Evolutionary conservation across 1,139 yeast genomes (phyloP).

Genomic region (Sugiyamaella japonica): DNA sequence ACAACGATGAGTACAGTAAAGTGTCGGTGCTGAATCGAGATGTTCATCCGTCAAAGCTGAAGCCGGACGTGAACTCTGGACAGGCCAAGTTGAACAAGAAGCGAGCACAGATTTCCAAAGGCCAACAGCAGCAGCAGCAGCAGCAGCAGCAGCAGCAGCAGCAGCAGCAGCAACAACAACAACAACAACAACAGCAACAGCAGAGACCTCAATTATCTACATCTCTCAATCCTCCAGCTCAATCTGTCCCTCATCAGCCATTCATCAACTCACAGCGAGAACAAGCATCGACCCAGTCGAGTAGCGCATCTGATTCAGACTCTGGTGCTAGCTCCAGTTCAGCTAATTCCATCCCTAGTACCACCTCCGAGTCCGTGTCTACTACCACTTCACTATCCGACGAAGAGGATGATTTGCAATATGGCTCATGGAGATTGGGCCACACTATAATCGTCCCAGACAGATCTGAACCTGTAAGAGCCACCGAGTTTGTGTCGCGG

Average conservation of each 20-base stretch:
- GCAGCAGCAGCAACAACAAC: background rate
- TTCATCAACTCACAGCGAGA: background rate
- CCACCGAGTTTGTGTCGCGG: slow-evolving; percentile 22
- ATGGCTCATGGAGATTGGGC: slow-evolving; percentile 12
- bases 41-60: slow-evolving; percentile 22
- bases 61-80: slow-evolving; percentile 5
- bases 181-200: background rate
- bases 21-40: slow-evolving; percentile 19
- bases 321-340: background rate
- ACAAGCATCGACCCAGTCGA: background rate
- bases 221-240: background rate
- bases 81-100: slow-evolving; percentile 9
- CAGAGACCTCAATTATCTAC: background rate
- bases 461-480: slow-evolving; percentile 22
- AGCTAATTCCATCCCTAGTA: background rate
- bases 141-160: background rate
- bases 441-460: slow-evolving; percentile 18
- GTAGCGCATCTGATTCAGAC: background rate
- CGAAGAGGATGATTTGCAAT: background rate
- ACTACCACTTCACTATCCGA: background rate
- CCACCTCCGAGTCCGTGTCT: background rate
- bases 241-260: background rate
- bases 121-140: slow-evolving; percentile 1
- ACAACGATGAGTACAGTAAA: slow-evolving; percentile 2
- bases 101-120: background rate